Base-by-base conservation (phyloP, 2,329 filamentous ascomycete species). In the Diaporthe ilicicola region DNA sequence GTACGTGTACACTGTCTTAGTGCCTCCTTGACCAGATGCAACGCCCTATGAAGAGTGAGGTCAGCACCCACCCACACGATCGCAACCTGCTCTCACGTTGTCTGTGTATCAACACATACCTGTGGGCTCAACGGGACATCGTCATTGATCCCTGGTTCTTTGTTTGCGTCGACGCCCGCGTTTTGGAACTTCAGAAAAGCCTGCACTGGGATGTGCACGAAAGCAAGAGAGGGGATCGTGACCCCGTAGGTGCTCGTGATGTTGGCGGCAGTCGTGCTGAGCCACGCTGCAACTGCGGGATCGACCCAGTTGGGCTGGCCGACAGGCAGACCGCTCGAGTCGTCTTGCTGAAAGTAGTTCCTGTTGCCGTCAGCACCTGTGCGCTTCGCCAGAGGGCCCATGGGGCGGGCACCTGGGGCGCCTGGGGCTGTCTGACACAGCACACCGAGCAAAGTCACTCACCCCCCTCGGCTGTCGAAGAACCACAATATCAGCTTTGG, bases 391-490 rank as follows among this genome's bases (percentile, higher is more conserved):
- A 15, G 4, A 17, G 10, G 17, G 24, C n/a, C 13, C 12, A 15
- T 50, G 22, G 12, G 12, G 8, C 19, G 10, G 22, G 22, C 10
- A 29, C 24, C 17, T 13, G 15, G 22, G 17, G 19, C 51, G 51
- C 4, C 24, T 27, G 24, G 8, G 1, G 1, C 9, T 24, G 12
- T 54, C 8, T 34, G 29, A 10, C 3, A 27, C 9, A n/a, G 32
- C 2, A 10, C 51, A 6, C 17, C 27, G 10, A 12, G 8, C 19
- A 15, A 22, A 19, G 7, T 24, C 10, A 62, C 42, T 62, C 56
- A 62, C 56, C 56, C 87, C 46, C 88, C 87, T 48, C 85, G 82
- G 67, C 81, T 84, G 76, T 91, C 89, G 74, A 92, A 91, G 78
- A 91, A 91, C 88, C 88, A 92, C 2, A 92, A 79, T 2, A 91